Evolutionary conservation across 2,329 filamentous ascomycete species (phyloP), one percentile per base, ranked within the genome.

Genomic region (Clarireedia paspali): DNA sequence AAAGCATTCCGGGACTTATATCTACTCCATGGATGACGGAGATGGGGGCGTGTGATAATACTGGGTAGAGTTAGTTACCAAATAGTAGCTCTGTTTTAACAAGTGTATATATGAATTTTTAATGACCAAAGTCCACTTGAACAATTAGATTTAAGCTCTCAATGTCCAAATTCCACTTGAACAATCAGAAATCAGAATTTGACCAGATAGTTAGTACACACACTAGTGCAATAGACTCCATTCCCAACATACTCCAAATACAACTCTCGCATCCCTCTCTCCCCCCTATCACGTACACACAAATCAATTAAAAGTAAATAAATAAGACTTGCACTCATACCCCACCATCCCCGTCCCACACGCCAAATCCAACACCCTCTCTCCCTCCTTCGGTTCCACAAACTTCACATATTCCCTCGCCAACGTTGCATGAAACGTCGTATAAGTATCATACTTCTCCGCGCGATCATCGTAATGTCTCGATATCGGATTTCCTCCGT

Each of bases 301-400:
- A 49, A 24, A 15, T 12, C 20, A 39, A 5, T 14, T 9, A 23
- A 9, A 34, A 4, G 3, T 4, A 6, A 10, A 2, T 6, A 23
- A 20, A 14, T 20, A 14, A 42, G 6, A 27, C 48, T 42, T 5
- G 36, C 39, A 36, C 14, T 24, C 50, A 38, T 38, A 39, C 10
- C 6, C 20, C 14, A 53, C 27, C 20, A 47, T 14, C n/a, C 50
- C 50, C 10, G 50, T 53, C 12, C 42, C 50, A 47, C 50, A 53
- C 12, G 50, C 50, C n/a, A 53, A 26, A 47, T 53, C 27, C 20
- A 53, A 24, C 2, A 47, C 10, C 6, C 12, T 38, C 14, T 47
- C 40, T 38, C 50, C 50, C 2, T 14, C 6, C 4, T 20, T 3
- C 6, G 50, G 50, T 3, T 45, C 46, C 6, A 39, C 42, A 39